These are phyloP conservation scores for Magnaporthiopsis incrustans DNA, from an alignment of 2,329 filamentous ascomycete genomes.

Conservation along the genomic window DNA sequence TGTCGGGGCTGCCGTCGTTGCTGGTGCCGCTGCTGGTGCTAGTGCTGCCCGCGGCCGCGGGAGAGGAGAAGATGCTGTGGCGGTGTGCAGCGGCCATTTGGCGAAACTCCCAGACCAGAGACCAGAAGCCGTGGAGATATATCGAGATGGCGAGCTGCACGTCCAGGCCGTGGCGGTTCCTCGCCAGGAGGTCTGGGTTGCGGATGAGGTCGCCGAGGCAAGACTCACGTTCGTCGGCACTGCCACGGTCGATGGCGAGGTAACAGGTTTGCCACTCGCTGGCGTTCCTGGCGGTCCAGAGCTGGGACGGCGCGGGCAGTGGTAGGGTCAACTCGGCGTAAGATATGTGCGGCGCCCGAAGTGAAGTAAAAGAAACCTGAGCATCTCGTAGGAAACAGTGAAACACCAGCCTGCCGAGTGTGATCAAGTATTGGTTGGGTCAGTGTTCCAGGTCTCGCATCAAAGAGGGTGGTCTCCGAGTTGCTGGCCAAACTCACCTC, in stretches of 20 bases:
- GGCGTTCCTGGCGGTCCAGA: slow-evolving; percentile 61
- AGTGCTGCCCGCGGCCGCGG: slow-evolving; percentile 12
- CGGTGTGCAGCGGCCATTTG: slow-evolving; percentile 44
- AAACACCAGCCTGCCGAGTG: slow-evolving; percentile 44
- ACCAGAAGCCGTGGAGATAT: slow-evolving; percentile 59
- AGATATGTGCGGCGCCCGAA: slow-evolving; percentile 57
- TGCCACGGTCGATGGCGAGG: slow-evolving; percentile 31
- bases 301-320: slow-evolving; percentile 49
- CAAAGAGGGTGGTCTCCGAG: not conserved
- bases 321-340: slow-evolving; percentile 62
- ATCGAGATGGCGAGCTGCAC: slow-evolving; percentile 47
- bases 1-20: not conserved
- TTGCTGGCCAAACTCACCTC: slow-evolving; percentile 28
- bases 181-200: slow-evolving; percentile 43
- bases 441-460: not conserved
- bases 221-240: slow-evolving; percentile 20
- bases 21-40: not conserved
- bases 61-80: slow-evolving; percentile 36
- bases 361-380: slow-evolving; percentile 58
- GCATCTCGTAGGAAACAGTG: slow-evolving; percentile 58
- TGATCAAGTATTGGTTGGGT: not conserved
- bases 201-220: slow-evolving; percentile 48
- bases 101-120: slow-evolving; percentile 57
- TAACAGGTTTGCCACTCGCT: slow-evolving; percentile 57
- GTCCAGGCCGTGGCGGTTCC: slow-evolving; percentile 44